These are phyloP conservation scores for Mortierella sp. DNA, from an alignment of 371 early-diverging fungal species.

Conservation along the genomic window DNA sequence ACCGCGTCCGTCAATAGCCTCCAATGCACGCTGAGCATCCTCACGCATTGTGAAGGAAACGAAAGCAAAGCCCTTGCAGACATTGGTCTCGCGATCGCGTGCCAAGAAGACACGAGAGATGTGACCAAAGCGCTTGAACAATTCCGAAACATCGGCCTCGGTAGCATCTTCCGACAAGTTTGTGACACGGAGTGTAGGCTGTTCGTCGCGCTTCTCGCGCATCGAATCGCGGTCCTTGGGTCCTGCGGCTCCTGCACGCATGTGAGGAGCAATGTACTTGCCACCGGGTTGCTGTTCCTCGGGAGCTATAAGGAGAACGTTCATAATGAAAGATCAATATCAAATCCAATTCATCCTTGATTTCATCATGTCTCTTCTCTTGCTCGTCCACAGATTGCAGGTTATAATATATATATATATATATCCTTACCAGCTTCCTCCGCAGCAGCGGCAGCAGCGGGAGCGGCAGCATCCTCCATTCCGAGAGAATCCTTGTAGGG, in stretches of 20 bases:
- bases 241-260: constrained; percentile 72
- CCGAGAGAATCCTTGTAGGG: constrained; percentile 96
- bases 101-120: constrained; percentile 87
- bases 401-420: no score
- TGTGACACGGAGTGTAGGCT: constrained; percentile 92
- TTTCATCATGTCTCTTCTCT: background rate
- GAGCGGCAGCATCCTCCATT: constrained; percentile 61
- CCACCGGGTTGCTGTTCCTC: constrained; percentile 55
- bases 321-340: background rate
- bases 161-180: constrained; percentile 95
- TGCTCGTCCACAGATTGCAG: background rate
- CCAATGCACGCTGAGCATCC: constrained; percentile 88
- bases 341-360: background rate
- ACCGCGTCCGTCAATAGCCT: constrained; percentile 91
- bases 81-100: constrained; percentile 86
- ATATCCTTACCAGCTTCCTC: constrained; percentile 38
- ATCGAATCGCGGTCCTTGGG: constrained; percentile 57
- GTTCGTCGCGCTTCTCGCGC: constrained; percentile 71
- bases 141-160: constrained; percentile 90
- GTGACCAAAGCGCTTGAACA: constrained; percentile 89
- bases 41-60: constrained; percentile 86
- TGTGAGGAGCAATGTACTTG: constrained; percentile 89
- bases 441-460: constrained; percentile 21
- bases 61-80: constrained; percentile 97
- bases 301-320: constrained; percentile 10